Evolutionary conservation across 2,329 filamentous ascomycete genomes (phyloP).

Genomic region (Colletotrichum euphorbiae): DNA sequence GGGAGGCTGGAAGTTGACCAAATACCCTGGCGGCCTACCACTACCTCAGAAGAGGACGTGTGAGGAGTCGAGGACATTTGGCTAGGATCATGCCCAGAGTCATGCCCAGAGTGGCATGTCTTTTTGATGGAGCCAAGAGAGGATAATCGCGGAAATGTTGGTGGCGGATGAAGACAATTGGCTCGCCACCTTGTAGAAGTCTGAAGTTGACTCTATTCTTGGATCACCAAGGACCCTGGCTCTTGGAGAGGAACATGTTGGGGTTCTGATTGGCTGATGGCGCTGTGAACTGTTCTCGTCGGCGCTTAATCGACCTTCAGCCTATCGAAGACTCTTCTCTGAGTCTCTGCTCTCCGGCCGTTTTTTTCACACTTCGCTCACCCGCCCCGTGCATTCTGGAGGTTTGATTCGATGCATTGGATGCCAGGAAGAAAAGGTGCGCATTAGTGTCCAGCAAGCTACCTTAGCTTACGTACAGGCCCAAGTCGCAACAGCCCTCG

Average conservation of each 20-base stretch:
- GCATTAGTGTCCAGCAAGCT: constrained; percentile 36
- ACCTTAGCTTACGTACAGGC: constrained; percentile 7
- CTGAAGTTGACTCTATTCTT: constrained; percentile 43
- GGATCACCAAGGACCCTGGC: constrained; percentile 29
- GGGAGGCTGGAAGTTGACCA: constrained; percentile 8
- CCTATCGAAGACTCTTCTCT: constrained; percentile 14
- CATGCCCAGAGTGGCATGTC: constrained; percentile 31
- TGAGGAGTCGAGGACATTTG: constrained; percentile 21
- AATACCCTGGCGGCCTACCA: constrained; percentile 21
- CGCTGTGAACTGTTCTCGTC: constrained; percentile 37
- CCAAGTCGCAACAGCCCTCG: constrained; percentile 1
- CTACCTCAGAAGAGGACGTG: constrained; percentile 12
- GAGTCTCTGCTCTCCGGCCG: constrained; percentile 5
- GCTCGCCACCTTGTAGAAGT: constrained; percentile 21
- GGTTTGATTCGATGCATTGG: constrained; percentile 27
- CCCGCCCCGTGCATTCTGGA: background rate
- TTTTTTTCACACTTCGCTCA: constrained; percentile 4
- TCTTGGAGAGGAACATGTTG: constrained; percentile 19
- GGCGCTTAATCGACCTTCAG: constrained; percentile 41
- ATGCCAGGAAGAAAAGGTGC: constrained; percentile 8
- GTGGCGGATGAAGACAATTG: constrained; percentile 28
- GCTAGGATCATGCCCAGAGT: too few species aligned
- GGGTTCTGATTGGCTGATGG: constrained; percentile 39
- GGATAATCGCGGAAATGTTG: constrained; percentile 26
- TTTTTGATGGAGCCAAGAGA: constrained; percentile 33